Conservation (phyloP, 257 asterid species). For the Solanum okadae region DNA sequence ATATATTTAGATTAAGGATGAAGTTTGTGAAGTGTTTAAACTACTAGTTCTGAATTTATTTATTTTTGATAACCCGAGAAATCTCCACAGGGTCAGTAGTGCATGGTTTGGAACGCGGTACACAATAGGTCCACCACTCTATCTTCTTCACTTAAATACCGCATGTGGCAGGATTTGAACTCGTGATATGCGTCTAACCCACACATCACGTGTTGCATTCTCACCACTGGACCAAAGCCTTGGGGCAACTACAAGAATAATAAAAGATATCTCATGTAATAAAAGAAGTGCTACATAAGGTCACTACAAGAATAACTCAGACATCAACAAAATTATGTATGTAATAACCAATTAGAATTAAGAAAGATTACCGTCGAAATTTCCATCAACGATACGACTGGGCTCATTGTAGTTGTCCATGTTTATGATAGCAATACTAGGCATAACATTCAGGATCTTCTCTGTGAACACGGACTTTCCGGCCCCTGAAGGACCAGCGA, state of each 20-base stretch:
- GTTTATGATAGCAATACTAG: slow-evolving; percentile 72
- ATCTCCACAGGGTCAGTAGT: not conserved
- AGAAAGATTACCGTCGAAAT: slow-evolving; percentile 64
- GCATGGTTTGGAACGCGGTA: not conserved
- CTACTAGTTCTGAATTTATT: not conserved
- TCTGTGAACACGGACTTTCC: slow-evolving; percentile 90
- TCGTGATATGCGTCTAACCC: not conserved
- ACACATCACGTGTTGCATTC: not conserved
- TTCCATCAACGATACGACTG: slow-evolving; percentile 82
- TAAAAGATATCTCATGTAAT: not conserved
- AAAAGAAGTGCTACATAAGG: not conserved
- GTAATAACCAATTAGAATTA: not conserved
- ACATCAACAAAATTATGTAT: not conserved
- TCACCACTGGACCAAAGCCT: not conserved
- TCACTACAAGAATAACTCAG: not conserved
- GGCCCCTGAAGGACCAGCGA: slow-evolving; percentile 98
- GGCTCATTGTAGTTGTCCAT: slow-evolving; percentile 95
- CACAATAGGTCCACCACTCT: not conserved
- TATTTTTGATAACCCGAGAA: not conserved
- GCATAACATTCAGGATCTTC: slow-evolving; percentile 78
- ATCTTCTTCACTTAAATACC: not conserved
- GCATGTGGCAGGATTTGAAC: not conserved
- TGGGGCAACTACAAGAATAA: not conserved
- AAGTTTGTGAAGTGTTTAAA: not conserved
- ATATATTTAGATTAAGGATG: not conserved